Percentiles rank a stretch among this genome's conserved stretches.
Conservation (phyloP, 2,329 filamentous ascomycete genomes). For the Pseudogymnoascus sp. region DNA sequence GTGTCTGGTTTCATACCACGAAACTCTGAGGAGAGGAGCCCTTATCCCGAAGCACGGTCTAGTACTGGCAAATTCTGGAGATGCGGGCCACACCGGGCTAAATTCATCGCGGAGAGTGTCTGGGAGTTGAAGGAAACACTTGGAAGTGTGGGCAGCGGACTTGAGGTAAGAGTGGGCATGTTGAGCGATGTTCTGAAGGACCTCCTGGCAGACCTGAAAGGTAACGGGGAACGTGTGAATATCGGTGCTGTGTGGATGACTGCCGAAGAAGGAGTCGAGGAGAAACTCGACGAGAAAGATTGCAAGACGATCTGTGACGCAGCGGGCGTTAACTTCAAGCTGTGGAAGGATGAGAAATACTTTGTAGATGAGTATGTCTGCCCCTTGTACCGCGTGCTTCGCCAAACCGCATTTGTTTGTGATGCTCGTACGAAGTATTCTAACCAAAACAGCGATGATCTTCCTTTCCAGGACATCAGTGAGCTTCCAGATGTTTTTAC, state of each 20-base stretch:
- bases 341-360: conserved; percentile 70
- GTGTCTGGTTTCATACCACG: conserved; percentile 61
- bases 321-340: conserved; percentile 48
- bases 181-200: conserved; percentile 48
- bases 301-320: conserved; percentile 45
- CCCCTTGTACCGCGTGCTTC: conserved; percentile 14
- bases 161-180: conserved; percentile 56
- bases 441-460: conserved; percentile 47
- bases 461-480: conserved; percentile 46
- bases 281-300: conserved; percentile 53
- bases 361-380: conserved; percentile 65
- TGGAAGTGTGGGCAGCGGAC: conserved; percentile 48
- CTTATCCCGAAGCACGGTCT: conserved; percentile 62
- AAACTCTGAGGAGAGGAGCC: conserved; percentile 39
- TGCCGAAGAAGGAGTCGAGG: conserved; percentile 59
- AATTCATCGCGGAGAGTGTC: conserved; percentile 63
- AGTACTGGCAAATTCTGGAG: conserved; percentile 60
- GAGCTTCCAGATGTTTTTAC: conserved; percentile 67
- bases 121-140: conserved; percentile 63
- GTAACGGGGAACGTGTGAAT: conserved; percentile 28
- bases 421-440: background rate
- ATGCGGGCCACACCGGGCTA: conserved; percentile 62
- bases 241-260: conserved; percentile 68
- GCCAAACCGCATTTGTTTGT: background rate
- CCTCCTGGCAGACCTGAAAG: conserved; percentile 43